Evolutionary conservation across 148 eudicot species (phyloP).

Genomic region (Chenopodium album): DNA sequence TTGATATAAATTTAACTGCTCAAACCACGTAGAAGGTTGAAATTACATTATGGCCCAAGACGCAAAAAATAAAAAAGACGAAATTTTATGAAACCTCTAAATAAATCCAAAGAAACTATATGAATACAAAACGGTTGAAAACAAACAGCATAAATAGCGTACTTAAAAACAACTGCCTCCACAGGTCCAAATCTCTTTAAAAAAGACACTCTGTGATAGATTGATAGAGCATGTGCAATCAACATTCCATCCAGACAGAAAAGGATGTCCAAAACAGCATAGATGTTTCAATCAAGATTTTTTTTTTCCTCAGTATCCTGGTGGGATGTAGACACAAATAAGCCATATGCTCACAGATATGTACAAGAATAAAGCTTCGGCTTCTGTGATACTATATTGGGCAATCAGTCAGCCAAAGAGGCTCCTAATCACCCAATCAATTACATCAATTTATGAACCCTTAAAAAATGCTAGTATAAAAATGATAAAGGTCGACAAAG

Average conservation of each 20-base stretch:
- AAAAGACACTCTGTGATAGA: background rate
- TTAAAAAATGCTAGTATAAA: background rate
- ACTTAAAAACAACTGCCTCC: no score
- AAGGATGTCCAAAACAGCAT: background rate
- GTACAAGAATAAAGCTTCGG: background rate
- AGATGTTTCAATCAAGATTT: background rate
- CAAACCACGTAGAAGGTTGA: background rate
- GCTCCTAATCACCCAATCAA: background rate
- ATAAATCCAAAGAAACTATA: no score
- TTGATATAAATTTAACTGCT: background rate
- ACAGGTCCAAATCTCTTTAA: background rate
- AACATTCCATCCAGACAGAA: background rate
- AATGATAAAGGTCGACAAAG: background rate
- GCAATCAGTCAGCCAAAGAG: background rate
- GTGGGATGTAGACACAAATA: background rate
- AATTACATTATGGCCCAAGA: background rate
- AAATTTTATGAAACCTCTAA: no score
- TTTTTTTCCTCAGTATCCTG: background rate
- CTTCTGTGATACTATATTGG: background rate
- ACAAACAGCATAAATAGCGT: no score
- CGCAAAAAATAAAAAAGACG: no score
- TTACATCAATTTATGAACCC: background rate
- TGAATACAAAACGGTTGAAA: no score
- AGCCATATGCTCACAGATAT: background rate
- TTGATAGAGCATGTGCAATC: background rate